Percentiles rank a stretch among this genome's conserved stretches.
Evolutionary conservation across 1,139 yeast species (phyloP).

Genomic region (Blastobotrys capitulatus): DNA sequence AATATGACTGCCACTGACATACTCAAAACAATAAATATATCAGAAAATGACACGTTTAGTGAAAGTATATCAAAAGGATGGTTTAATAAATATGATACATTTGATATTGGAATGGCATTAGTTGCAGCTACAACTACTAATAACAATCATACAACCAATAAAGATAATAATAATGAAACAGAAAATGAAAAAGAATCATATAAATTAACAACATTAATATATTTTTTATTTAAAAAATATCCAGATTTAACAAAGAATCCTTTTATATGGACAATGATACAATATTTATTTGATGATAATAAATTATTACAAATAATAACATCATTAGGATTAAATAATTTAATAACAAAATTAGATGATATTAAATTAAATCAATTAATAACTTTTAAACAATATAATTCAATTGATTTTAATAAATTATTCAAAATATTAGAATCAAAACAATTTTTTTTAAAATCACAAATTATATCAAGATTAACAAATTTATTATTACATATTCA

Average conservation of each 20-base stretch:
- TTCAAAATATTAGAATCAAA: neutral
- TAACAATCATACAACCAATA: neutral
- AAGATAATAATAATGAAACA: neutral
- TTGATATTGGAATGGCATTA: neutral
- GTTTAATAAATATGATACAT: neutral
- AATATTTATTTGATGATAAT: neutral
- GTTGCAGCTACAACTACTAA: neutral
- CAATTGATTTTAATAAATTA: neutral
- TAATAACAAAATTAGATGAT: neutral
- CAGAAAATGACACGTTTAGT: neutral
- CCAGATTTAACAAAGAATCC: neutral
- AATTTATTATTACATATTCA: neutral
- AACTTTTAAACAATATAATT: neutral
- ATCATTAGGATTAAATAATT: neutral
- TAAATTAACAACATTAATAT: neutral
- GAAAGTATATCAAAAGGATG: neutral
- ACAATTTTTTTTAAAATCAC: neutral
- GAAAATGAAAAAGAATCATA: neutral
- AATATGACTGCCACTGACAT: neutral
- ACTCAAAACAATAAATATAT: neutral
- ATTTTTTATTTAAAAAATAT: neutral
- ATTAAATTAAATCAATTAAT: neutral
- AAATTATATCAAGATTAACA: neutral
- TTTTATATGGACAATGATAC: neutral
- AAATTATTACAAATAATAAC: neutral